phyloP scores from a whole-genome alignment of 108 stramenopile genomes.

The Cyclotella sp. region DNA sequence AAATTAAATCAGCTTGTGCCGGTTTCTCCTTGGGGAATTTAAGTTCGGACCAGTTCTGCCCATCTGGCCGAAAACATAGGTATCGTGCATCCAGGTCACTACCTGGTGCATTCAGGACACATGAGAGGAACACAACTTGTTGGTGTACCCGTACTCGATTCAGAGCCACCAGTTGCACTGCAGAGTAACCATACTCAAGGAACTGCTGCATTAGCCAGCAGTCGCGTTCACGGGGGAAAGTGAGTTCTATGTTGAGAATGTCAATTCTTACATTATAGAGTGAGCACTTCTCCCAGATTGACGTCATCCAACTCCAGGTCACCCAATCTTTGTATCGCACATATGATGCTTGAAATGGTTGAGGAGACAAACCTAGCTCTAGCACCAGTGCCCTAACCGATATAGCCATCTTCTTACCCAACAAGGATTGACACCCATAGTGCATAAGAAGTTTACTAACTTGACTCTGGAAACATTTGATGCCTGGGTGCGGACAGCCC shows the following conservation, averaged over 20 bases:
- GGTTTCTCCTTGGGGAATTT: neutral
- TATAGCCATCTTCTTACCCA: too few species aligned
- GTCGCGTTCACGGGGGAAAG: too few species aligned
- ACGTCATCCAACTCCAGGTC: neutral
- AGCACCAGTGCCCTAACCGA: too few species aligned
- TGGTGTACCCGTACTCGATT: slow-evolving; percentile 2
- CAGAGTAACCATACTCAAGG: neutral
- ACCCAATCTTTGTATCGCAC: neutral
- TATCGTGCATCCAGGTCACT: neutral
- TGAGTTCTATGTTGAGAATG: too few species aligned
- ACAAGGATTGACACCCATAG: too few species aligned
- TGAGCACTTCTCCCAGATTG: neutral
- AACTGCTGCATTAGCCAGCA: slow-evolving; percentile 9
- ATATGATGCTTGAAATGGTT: neutral
- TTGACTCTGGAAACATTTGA: neutral
- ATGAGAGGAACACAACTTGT: slow-evolving; percentile 5
- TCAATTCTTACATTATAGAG: neutral
- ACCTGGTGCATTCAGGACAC: neutral
- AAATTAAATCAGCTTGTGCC: neutral
- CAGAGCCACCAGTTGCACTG: neutral
- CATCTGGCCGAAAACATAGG: neutral
- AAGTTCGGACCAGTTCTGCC: neutral
- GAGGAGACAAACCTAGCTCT: slow-evolving; percentile 2
- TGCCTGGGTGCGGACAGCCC: neutral
- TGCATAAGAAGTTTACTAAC: neutral